Conservation (phyloP, 2,329 filamentous ascomycete species). For the Aspergillus tubingensis region DNA sequence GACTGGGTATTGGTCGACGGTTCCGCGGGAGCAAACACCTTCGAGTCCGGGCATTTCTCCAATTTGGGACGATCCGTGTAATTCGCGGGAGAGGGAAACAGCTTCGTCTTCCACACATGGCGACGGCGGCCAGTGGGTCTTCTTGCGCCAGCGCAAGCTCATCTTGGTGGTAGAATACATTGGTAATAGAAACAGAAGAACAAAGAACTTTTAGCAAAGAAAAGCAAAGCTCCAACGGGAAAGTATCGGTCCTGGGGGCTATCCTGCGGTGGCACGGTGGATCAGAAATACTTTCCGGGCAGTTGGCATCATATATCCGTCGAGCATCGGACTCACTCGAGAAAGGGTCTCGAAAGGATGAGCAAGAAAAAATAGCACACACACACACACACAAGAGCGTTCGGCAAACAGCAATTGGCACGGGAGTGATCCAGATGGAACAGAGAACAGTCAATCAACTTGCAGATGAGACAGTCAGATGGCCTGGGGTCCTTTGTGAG, state of each 20-base stretch:
- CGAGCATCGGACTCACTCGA: conserved; percentile 22
- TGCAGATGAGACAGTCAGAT: conserved; percentile 1
- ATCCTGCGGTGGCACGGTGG: conserved; percentile 24
- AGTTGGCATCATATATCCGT: conserved; percentile 27
- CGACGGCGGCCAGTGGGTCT: conserved; percentile 43
- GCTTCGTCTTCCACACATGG: conserved; percentile 50
- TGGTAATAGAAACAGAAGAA: conserved; percentile 6
- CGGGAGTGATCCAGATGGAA: not conserved
- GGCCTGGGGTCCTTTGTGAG: conserved; percentile 2
- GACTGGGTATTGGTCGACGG: conserved; percentile 49
- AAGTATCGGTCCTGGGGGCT: conserved; percentile 13
- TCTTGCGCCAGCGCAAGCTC: conserved; percentile 30
- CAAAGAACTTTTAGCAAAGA: conserved; percentile 19
- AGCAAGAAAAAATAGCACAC: conserved; percentile 5
- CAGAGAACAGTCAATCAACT: not conserved
- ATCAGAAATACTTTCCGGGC: conserved; percentile 22
- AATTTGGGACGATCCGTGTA: conserved; percentile 33
- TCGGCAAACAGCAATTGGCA: conserved; percentile 13
- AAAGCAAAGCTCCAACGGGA: conserved; percentile 1
- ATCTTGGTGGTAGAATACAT: conserved; percentile 19
- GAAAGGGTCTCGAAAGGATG: conserved; percentile 6
- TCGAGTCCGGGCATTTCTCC: conserved; percentile 35
- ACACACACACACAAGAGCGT: not conserved
- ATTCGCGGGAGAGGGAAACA: conserved; percentile 45
- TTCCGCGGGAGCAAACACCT: conserved; percentile 39